These are phyloP conservation scores for Naegleria fowleri DNA, from an alignment of 208 protist genomes.

Conservation along the genomic window DNA sequence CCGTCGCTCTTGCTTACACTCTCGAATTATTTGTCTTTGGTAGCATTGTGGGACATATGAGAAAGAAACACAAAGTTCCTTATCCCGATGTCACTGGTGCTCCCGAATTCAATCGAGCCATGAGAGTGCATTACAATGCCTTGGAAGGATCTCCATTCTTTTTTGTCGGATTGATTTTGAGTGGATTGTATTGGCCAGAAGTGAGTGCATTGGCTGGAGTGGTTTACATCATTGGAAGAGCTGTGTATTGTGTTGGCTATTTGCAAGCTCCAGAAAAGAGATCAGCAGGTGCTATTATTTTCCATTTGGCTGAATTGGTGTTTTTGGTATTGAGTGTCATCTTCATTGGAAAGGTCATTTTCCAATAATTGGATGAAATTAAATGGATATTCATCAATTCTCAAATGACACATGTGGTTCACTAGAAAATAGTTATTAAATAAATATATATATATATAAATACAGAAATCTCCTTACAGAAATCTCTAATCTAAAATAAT, in stretches of 20 bases:
- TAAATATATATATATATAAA: too few relatives aligned
- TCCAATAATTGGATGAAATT: slow-evolving; percentile 8
- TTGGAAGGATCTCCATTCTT: not conserved
- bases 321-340: not conserved
- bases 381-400: too few relatives aligned
- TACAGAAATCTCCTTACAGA: too few relatives aligned
- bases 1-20: not conserved
- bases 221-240: not conserved
- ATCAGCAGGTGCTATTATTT: not conserved
- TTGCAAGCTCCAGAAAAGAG: not conserved
- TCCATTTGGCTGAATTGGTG: not conserved
- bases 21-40: not conserved
- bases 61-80: not conserved
- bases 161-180: not conserved
- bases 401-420: too few relatives aligned
- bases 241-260: not conserved
- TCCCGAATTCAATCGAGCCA: slow-evolving; percentile 7
- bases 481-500: not conserved
- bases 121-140: slow-evolving; percentile 20
- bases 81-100: slow-evolving; percentile 14
- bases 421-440: too few relatives aligned
- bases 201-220: not conserved
- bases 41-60: not conserved
- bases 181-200: not conserved
- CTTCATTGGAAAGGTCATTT: not conserved